Evolutionary conservation across 345 rosid genomes (phyloP).

Genomic region (Linum lewisii): DNA sequence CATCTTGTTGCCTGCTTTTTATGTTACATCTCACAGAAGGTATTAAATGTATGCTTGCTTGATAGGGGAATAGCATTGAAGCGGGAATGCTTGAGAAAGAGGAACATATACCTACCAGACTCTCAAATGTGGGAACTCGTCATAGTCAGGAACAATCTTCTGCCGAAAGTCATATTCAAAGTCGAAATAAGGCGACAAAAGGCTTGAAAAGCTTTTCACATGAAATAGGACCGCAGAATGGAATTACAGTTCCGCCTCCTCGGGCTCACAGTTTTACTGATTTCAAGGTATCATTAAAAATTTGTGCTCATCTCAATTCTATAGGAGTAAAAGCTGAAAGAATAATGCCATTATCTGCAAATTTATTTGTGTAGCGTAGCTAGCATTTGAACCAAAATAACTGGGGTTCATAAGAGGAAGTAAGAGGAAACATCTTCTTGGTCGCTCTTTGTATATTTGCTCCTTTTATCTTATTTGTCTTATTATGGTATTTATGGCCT

Average conservation of each 20-base stretch:
- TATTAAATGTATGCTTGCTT: conserved; percentile 12
- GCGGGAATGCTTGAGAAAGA: conserved; percentile 22
- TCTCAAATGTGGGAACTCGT: conserved; percentile 13
- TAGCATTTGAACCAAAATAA: too few relatives aligned
- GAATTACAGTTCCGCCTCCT: conserved; percentile 36
- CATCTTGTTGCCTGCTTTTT: not conserved
- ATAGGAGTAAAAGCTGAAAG: too few relatives aligned
- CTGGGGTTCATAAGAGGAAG: too few relatives aligned
- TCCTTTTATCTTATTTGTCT: too few relatives aligned
- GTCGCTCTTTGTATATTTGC: too few relatives aligned
- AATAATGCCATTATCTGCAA: too few relatives aligned
- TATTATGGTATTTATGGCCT: too few relatives aligned
- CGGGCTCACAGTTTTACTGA: conserved; percentile 66
- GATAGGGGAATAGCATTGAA: conserved; percentile 33
- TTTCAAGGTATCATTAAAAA: conserved; percentile 36
- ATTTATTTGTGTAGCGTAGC: too few relatives aligned
- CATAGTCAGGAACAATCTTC: conserved; percentile 21
- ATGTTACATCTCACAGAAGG: conserved; percentile 1
- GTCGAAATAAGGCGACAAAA: conserved; percentile 32
- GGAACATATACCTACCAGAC: conserved; percentile 23
- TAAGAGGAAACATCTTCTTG: too few relatives aligned
- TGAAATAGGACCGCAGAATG: conserved; percentile 65
- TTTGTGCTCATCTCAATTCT: too few relatives aligned
- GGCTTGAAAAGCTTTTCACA: conserved; percentile 66
- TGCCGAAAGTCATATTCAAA: conserved; percentile 14